Base-by-base conservation (phyloP, 83 land plant species). In the Thuja plicata region DNA sequence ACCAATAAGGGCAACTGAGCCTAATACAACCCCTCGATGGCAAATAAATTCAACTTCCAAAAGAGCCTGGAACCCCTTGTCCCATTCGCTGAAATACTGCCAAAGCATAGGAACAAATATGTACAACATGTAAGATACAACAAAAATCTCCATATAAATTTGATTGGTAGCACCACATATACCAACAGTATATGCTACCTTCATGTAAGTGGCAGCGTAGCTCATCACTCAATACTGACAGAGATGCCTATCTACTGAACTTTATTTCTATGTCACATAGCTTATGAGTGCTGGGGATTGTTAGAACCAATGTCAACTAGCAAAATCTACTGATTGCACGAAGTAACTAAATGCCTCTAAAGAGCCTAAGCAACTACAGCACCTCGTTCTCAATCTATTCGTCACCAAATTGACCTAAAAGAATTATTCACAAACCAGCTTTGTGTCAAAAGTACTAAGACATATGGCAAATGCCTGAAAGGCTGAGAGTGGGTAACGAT, bases 401-500 rank as follows among this genome's bases (percentile, higher is more conserved):
- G 62, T 85, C 86, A 85, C 62, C 66, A 85, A 54, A 85, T 19
- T 85, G 60, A 85, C 40, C 21, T 79, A 45, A 79, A 38, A 40
- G 43, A 79, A 79, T 40, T 38, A 79, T 79, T 90, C 91, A 40
- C 91, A 88, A 60, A 89, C 91, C 35, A 90, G 74, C 46, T 90
- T 90, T 21, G 91, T 90, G 62, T 90, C 91, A 52, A 90, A 90
- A 66, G 90, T 90, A 52, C 89, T 90, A 5, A 90, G 77, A 60
- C 91, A 90, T 70, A 90, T 90, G 43, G 91, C 90, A 82, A 90
- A 90, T 1, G 91, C 91, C 77, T 90, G 91, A 50, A 90, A 90
- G 24, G 90, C 91, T 46, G 91, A 90, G 48, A 90, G 86, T 43
- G 91, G 91, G 62, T 90, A 90, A 5, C 90, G 76, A 50, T 90